These are phyloP conservation scores for Talaromyces sp. DNA, from an alignment of 2,329 filamentous ascomycete species.

Conservation along the genomic window DNA sequence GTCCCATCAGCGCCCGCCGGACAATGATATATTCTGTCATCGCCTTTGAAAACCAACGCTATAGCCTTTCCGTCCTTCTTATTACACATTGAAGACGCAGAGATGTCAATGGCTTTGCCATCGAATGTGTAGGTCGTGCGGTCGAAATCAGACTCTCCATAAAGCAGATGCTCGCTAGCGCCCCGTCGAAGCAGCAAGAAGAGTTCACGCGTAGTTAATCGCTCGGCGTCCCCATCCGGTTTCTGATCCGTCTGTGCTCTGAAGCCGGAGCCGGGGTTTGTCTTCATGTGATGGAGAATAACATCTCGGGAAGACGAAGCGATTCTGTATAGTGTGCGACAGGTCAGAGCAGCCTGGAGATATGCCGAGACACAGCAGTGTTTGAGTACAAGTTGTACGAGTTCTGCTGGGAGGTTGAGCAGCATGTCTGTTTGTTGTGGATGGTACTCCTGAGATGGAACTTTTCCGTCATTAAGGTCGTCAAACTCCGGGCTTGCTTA, in stretches of 20 bases:
- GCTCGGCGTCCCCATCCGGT: conserved; percentile 19
- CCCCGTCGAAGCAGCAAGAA: conserved; percentile 32
- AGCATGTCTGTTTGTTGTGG: conserved; percentile 24
- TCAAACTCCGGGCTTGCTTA: neutral
- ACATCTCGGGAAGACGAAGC: conserved; percentile 34
- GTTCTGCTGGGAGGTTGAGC: conserved; percentile 37
- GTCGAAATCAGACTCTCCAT: conserved; percentile 33
- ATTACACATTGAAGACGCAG: conserved; percentile 32
- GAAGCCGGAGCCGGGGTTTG: conserved; percentile 31
- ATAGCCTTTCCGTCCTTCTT: conserved; percentile 20
- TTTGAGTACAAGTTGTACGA: conserved; percentile 38
- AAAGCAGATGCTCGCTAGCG: conserved; percentile 33
- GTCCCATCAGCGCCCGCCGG: conserved; percentile 19
- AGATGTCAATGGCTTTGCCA: conserved; percentile 28
- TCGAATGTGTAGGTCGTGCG: conserved; percentile 28
- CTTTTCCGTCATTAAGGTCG: neutral
- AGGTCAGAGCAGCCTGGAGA: conserved; percentile 37
- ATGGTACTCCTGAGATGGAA: neutral
- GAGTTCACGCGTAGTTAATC: conserved; percentile 25
- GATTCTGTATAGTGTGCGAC: conserved; percentile 34
- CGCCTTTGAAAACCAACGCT: conserved; percentile 31
- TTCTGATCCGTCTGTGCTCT: neutral
- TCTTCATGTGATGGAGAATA: conserved; percentile 34
- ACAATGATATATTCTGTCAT: conserved; percentile 29
- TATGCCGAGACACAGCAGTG: conserved; percentile 34